These are phyloP conservation scores for Obelidium mucronatum DNA, from an alignment of 192 early-diverging fungal species.

Conservation along the genomic window DNA sequence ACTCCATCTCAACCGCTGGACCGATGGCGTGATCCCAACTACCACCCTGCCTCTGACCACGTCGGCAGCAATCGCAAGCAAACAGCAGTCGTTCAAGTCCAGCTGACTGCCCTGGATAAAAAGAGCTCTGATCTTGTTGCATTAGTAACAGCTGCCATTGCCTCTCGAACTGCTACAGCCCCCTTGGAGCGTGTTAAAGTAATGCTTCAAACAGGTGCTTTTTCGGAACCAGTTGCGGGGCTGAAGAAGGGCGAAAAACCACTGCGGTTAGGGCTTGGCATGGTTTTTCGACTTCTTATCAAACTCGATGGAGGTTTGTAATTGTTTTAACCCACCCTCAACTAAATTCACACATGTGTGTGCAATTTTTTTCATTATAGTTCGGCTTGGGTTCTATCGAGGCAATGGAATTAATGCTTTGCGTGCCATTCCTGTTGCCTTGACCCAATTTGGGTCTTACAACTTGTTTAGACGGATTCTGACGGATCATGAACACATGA, in stretches of 20 bases:
- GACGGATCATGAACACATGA: background rate
- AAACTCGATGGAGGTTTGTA: constrained; percentile 82
- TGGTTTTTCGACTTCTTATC: constrained; percentile 71
- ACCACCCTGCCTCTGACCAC: background rate
- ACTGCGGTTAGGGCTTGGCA: constrained; percentile 70
- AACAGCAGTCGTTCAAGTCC: background rate
- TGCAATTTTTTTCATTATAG: no score
- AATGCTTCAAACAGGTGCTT: constrained; percentile 45
- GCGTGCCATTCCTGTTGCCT: constrained; percentile 90
- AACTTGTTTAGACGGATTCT: background rate
- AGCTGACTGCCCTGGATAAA: background rate
- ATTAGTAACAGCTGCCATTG: constrained; percentile 85
- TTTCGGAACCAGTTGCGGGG: background rate
- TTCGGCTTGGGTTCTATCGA: constrained; percentile 48
- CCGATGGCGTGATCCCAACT: constrained; percentile 4
- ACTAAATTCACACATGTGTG: no score
- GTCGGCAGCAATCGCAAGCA: background rate
- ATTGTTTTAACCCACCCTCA: no score
- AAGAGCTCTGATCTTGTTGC: constrained; percentile 43
- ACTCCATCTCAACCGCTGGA: background rate
- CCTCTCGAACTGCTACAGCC: constrained; percentile 87
- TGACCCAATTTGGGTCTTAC: constrained; percentile 79
- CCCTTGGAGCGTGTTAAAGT: constrained; percentile 93
- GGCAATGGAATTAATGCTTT: constrained; percentile 88
- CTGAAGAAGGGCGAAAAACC: constrained; percentile 24